phyloP scores from a whole-genome alignment of 2,329 filamentous ascomycete species.

The Neopestalotiopsis rosae region DNA sequence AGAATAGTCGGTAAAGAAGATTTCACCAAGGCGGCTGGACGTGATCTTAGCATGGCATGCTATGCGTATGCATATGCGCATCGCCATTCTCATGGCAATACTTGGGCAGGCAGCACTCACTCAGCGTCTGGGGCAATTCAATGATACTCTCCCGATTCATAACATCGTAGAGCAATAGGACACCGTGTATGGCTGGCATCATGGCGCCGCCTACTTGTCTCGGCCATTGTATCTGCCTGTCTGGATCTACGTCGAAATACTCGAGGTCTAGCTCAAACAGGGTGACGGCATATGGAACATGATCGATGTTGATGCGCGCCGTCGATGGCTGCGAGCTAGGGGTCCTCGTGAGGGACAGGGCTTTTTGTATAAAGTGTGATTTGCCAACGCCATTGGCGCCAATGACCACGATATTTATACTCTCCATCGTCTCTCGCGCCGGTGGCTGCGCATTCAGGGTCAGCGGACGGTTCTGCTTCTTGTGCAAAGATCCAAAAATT shows the following conservation, averaged over 20 bases:
- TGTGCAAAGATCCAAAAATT: conserved; percentile 21
- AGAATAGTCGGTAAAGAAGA: conserved; percentile 78
- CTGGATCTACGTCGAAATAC: conserved; percentile 64
- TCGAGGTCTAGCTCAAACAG: conserved; percentile 71
- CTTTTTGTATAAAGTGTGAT: conserved; percentile 70
- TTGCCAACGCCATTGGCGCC: conserved; percentile 71
- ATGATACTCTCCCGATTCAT: conserved; percentile 77
- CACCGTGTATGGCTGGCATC: conserved; percentile 80
- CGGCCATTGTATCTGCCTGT: conserved; percentile 68
- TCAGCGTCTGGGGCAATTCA: conserved; percentile 75
- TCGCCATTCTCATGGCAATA: not conserved
- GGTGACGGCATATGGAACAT: conserved; percentile 61
- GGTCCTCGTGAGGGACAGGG: conserved; percentile 59
- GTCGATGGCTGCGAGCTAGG: conserved; percentile 61
- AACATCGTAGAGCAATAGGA: conserved; percentile 87
- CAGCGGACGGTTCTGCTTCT: conserved; percentile 17
- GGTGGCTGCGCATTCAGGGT: conserved; percentile 19
- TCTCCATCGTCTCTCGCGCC: conserved; percentile 53
- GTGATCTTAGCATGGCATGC: conserved; percentile 22
- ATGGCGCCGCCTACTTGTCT: conserved; percentile 72
- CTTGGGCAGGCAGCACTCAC: conserved; percentile 60
- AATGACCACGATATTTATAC: conserved; percentile 70
- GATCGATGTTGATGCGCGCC: conserved; percentile 63
- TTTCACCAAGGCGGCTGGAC: conserved; percentile 73
- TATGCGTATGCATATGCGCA: not conserved